These are phyloP conservation scores for Eucalyptus sideroxylon DNA, from an alignment of 345 rosid species.

Conservation along the genomic window DNA sequence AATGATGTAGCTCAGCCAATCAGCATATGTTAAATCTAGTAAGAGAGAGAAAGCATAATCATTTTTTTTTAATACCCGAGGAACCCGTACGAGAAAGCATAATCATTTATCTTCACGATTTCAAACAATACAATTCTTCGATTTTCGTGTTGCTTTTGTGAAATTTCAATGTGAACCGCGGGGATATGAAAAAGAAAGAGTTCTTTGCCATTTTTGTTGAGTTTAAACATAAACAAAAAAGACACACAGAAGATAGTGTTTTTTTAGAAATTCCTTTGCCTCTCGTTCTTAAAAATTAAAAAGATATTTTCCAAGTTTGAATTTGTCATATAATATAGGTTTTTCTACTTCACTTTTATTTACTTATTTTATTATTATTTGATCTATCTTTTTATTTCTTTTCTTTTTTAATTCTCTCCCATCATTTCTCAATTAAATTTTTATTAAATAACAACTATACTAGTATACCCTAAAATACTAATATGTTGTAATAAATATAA, in stretches of 20 bases:
- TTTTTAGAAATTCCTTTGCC: background rate
- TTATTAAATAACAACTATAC: background rate
- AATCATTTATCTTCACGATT: background rate
- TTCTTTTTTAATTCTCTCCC: background rate
- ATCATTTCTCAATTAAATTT: background rate
- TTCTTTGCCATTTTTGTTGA: background rate
- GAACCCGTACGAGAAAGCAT: background rate
- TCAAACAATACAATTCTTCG: background rate
- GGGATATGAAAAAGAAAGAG: too few species aligned
- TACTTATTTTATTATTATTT: background rate
- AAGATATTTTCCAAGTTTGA: background rate
- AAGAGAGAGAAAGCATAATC: background rate
- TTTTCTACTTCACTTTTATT: background rate
- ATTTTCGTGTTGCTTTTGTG: accelerated
- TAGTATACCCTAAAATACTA: background rate
- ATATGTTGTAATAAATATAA: background rate
- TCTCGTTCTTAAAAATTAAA: background rate
- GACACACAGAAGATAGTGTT: background rate
- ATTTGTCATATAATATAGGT: background rate
- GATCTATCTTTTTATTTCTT: background rate
- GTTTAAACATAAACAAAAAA: background rate
- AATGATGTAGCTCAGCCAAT: accelerated
- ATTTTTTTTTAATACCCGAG: too few species aligned
- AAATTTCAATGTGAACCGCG: background rate
- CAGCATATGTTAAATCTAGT: accelerated